Base-by-base conservation (phyloP, 2,329 filamentous ascomycete species). In the Diaporthe eres region DNA sequence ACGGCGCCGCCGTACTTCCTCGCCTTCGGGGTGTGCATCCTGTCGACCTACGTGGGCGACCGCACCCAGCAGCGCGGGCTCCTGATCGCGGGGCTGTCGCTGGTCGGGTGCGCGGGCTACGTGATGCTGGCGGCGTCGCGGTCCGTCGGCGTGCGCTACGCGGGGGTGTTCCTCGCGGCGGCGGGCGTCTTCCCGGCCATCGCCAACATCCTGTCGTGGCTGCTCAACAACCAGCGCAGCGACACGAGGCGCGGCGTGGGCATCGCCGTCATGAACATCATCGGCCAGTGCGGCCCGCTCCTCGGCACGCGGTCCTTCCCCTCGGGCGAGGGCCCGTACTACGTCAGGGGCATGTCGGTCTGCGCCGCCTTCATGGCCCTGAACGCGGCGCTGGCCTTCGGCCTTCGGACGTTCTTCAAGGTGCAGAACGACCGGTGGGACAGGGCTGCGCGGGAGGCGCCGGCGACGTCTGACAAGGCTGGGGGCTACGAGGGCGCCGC, bases 1-100 rank as follows among this genome's bases (percentile, higher is more conserved):
- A 92, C 92, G 0, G 92, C 93, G 0, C 93, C 93, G 1, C 92
- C 93, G 0, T 94, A 93, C 82, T 90, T 95, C 79, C 82, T 93
- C 22, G 88, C 92, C 1, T 94, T 93, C 81, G 79, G 93, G 17
- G 83, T 91, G 31, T 93, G 91, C 60, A 88, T 95, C 76, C 79
- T 80, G 13, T 90, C 90, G 1, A 91, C 92, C 7, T 93, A 87
- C 81, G 81, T 94, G 49, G 92, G 92, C n/a, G 93, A 95, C 84
- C 87, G 87, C 19, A 87, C 88, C 1, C 89, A 90, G 77, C 92
- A 94, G 81, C 91, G 93, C 57, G 92, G 92, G 2, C 80, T 90
- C 60, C 88, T 90, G 78, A 89, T 94, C 77, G 84, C 88, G 4
- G 78, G 83, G 7, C 86, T 93, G 13, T 92, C 91, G 5, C 75